Evolutionary conservation across 2,329 filamentous ascomycete genomes (phyloP), one percentile per base, ranked within the genome.

Genomic region (Aspergillus luchuensis): DNA sequence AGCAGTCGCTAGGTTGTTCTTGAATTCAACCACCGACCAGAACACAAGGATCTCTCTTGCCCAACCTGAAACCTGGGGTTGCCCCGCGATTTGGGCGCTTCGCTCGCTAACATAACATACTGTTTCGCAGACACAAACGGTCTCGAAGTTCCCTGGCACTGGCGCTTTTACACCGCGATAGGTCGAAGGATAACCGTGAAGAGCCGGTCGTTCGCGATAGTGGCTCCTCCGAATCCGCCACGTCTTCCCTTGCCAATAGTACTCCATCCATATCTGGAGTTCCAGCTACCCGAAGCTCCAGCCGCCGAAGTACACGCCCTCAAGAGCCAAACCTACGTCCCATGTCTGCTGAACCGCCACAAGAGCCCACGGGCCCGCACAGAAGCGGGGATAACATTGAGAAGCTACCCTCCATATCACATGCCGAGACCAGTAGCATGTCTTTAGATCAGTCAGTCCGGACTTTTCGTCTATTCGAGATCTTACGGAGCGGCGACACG

Each of bases 381-480:
- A 64, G 66, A 39, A 72, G 61, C 60, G 60, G 57, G 39, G 70
- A 70, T 38, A 64, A 59, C 55, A 69, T 63, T 58, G 76, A 70
- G 61, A 77, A 69, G 70, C 70, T 69, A 59, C 74, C 68, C 62
- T 74, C 72, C 68, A 56, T 69, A 64, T 61, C 71, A 62, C 71
- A 64, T 68, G 71, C 61, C 67, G 74, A 69, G 61, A 71, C 57
- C 67, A 69, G 65, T 30, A 72, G 70, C 63, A 75, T 80, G 63
- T 88, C 87, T 23, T 90, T 99, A 60, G 93, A 99, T 74, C 92
- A 97, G 76, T 97, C 94, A 0, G 92, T 99, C 56, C 88, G 90
- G 72, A 93, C 96, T 67, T 99, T 99, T 77, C 89, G 93, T 67
- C 87, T 97, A 50, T 97, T 98, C 72, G 95, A 98, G 79, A 90